phyloP scores from a whole-genome alignment of 2,329 filamentous ascomycete genomes.

The Penicillium sp. region DNA sequence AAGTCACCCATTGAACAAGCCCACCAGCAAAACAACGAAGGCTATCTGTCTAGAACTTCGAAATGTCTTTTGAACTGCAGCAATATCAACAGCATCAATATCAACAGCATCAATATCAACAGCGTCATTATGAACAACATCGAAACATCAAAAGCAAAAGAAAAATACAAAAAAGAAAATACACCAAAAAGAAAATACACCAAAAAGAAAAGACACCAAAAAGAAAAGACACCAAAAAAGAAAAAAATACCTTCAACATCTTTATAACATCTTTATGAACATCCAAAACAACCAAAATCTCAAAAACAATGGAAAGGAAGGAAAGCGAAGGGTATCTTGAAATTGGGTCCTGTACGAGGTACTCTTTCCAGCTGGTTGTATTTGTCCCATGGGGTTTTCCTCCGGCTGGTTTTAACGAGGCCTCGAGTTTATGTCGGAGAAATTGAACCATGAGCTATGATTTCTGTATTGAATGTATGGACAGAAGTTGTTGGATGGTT shows the following conservation, averaged over 20 bases:
- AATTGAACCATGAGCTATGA: not conserved
- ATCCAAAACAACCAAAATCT: not conserved
- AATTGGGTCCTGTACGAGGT: not conserved
- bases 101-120: not conserved
- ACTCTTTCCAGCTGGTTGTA: slow-evolving; percentile 10
- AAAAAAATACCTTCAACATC: too few relatives aligned
- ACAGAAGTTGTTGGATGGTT: not conserved
- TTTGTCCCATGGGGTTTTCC: slow-evolving; percentile 6
- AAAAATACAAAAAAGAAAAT: too few relatives aligned
- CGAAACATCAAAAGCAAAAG: too few relatives aligned
- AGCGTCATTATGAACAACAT: too few relatives aligned
- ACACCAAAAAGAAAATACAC: not conserved
- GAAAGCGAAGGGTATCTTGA: not conserved
- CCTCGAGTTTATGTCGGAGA: not conserved
- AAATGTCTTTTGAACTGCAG: not conserved
- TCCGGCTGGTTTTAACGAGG: slow-evolving; percentile 11
- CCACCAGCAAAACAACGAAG: not conserved
- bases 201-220: not conserved
- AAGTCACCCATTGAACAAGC: not conserved
- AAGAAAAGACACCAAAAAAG: not conserved
- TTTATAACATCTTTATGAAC: too few relatives aligned
- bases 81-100: not conserved
- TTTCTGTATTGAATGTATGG: not conserved
- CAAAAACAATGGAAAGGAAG: not conserved
- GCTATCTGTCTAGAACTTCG: not conserved